These are phyloP conservation scores for Tylopilus sp. DNA, from an alignment of 768 basidiomycete genomes.

Conservation along the genomic window DNA sequence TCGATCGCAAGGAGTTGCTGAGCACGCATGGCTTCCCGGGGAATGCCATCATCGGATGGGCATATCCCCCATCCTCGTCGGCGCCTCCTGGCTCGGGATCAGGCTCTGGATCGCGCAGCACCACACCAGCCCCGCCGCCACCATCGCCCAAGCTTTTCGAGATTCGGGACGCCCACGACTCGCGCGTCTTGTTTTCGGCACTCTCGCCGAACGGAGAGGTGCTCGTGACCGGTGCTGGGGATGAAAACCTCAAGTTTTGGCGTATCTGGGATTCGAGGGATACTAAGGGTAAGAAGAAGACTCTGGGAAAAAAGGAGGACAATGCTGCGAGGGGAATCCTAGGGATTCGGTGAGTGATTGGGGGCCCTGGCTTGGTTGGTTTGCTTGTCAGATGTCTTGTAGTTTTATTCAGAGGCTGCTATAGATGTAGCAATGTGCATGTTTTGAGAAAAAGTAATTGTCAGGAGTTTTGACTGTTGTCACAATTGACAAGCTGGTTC, in stretches of 20 bases:
- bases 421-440: too few relatives aligned
- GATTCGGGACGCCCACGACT: constrained; percentile 91
- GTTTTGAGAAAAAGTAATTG: too few relatives aligned
- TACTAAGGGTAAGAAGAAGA: constrained; percentile 32
- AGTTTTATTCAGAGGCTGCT: too few relatives aligned
- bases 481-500: too few relatives aligned
- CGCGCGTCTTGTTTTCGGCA: constrained; percentile 81
- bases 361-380: neutral
- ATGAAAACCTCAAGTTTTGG: constrained; percentile 98
- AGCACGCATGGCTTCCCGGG: constrained; percentile 95
- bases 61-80: constrained; percentile 56
- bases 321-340: constrained; percentile 32
- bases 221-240: constrained; percentile 87
- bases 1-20: constrained; percentile 84
- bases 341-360: constrained; percentile 30
- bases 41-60: constrained; percentile 76
- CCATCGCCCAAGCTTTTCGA: constrained; percentile 33
- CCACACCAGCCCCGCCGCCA: constrained; percentile 16
- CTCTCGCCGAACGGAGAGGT: constrained; percentile 88
- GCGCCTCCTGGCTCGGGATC: constrained; percentile 62
- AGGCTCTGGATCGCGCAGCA: constrained; percentile 11
- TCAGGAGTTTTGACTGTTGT: too few relatives aligned
- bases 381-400: neutral
- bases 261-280: constrained; percentile 69
- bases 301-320: constrained; percentile 32